Evolutionary conservation across 2,329 filamentous ascomycete genomes (phyloP).

Genomic region (Elsinoe ampelina): DNA sequence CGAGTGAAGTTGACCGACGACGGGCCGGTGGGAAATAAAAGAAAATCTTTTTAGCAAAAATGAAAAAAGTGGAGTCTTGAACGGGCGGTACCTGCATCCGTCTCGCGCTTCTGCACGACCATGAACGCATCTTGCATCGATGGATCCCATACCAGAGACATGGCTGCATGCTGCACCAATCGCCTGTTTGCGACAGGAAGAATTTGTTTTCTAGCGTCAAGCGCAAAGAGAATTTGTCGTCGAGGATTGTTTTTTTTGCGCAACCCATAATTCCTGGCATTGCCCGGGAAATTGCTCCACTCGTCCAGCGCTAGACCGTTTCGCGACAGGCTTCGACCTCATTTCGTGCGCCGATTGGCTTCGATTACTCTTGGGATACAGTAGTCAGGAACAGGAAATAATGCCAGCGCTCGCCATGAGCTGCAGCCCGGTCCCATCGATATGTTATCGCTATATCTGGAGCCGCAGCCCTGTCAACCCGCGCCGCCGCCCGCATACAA

Average conservation of each 20-base stretch:
- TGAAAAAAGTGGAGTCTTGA: neutral
- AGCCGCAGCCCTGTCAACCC: conserved; percentile 13
- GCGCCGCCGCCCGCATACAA: conserved; percentile 1
- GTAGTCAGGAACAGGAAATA: neutral
- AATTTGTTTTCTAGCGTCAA: conserved; percentile 7
- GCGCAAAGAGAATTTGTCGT: neutral
- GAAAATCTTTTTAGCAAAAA: neutral
- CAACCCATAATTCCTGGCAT: neutral
- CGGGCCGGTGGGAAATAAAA: conserved; percentile 3
- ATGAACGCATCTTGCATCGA: neutral
- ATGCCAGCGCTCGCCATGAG: neutral
- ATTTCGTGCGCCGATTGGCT: conserved; percentile 11
- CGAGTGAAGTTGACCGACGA: conserved; percentile 3
- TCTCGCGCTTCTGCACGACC: neutral
- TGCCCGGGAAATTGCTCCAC: conserved; percentile 13
- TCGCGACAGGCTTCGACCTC: conserved; percentile 13
- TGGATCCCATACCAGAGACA: neutral
- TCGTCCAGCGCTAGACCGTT: conserved; percentile 13
- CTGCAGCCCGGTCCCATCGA: conserved; percentile 8
- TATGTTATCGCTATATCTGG: conserved; percentile 13
- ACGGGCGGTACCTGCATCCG: conserved; percentile 2
- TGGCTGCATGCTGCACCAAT: neutral
- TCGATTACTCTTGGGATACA: neutral
- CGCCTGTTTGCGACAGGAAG: neutral
- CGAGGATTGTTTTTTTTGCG: neutral